Percentiles rank a stretch among this genome's conserved stretches.
Evolutionary conservation across 2,329 filamentous ascomycete species (phyloP).

Genomic region (Fusarium incarnatum): DNA sequence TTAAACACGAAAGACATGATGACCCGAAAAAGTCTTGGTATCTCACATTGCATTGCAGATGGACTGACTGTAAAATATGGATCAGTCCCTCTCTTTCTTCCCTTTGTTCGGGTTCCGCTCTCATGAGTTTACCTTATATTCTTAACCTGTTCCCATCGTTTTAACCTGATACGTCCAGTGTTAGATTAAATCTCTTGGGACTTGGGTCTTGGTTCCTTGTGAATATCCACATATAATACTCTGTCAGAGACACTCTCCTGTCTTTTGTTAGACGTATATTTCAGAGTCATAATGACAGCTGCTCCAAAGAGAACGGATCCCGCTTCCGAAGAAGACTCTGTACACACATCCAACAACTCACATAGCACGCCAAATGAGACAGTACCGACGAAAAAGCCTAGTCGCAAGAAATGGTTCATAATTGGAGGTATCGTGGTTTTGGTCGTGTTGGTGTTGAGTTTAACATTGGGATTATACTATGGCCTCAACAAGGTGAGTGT

Average conservation of each 20-base stretch:
- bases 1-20: constrained; percentile 1
- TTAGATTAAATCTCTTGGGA: not conserved
- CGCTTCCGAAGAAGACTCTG: constrained; percentile 24
- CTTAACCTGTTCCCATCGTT: not conserved
- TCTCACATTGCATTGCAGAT: not conserved
- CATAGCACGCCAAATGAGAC: not conserved
- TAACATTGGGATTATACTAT: constrained; percentile 38
- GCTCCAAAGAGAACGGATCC: constrained; percentile 11
- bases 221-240: not conserved
- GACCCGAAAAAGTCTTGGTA: constrained; percentile 14
- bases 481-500: constrained; percentile 38
- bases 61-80: not conserved
- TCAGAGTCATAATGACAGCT: constrained; percentile 14
- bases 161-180: not conserved
- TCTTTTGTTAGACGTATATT: not conserved
- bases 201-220: not conserved
- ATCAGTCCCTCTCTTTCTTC: not conserved
- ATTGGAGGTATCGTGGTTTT: constrained; percentile 9
- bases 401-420: constrained; percentile 25
- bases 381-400: constrained; percentile 10
- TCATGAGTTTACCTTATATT: not conserved
- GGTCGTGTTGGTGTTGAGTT: constrained; percentile 26
- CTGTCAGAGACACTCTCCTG: constrained; percentile 9
- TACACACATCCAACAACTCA: constrained; percentile 4
- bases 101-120: not conserved